A percentile compares a stretch with the other conserved stretches of the same genome.
Conservation (phyloP, 2,329 filamentous ascomycete species). For the Fusarium buxicola region DNA sequence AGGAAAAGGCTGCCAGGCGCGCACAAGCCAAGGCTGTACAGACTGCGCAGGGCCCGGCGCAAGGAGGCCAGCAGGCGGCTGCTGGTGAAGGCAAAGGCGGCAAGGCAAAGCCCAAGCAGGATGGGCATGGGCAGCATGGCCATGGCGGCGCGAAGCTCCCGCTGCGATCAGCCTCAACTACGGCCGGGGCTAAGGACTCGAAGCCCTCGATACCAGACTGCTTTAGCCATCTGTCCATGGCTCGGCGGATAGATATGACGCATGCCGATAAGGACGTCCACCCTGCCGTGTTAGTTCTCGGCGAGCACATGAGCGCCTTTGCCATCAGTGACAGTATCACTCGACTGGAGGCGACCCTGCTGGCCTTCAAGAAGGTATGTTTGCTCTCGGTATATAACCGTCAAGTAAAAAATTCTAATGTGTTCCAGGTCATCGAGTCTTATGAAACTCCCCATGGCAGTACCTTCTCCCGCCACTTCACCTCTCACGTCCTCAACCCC, state of each 20-base stretch:
- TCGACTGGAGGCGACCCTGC: constrained; percentile 85
- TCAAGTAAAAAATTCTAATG: constrained; percentile 5
- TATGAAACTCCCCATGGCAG: constrained; percentile 89
- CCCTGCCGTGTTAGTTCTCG: constrained; percentile 84
- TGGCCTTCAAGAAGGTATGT: constrained; percentile 86
- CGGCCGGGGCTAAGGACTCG: constrained; percentile 60
- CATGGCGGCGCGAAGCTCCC: constrained; percentile 51
- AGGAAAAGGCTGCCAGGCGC: constrained; percentile 89
- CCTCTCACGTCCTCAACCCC: constrained; percentile 88
- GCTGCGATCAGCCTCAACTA: constrained; percentile 48
- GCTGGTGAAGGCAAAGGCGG: constrained; percentile 58
- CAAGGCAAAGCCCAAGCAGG: constrained; percentile 61
- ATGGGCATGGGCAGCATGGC: constrained; percentile 49
- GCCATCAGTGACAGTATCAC: constrained; percentile 90
- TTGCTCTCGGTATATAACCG: constrained; percentile 17
- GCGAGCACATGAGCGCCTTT: constrained; percentile 91
- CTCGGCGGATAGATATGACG: constrained; percentile 64
- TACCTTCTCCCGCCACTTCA: constrained; percentile 90
- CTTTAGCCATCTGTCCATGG: constrained; percentile 86
- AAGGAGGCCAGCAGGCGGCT: constrained; percentile 51
- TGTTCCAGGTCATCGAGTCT: constrained; percentile 81
- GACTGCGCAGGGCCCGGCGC: constrained; percentile 54
- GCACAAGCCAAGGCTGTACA: constrained; percentile 74
- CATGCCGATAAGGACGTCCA: constrained; percentile 82
- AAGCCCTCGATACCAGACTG: constrained; percentile 74